Evolutionary conservation across 2,329 filamentous ascomycete species (phyloP).

Genomic region (Intubia oerlemansii): DNA sequence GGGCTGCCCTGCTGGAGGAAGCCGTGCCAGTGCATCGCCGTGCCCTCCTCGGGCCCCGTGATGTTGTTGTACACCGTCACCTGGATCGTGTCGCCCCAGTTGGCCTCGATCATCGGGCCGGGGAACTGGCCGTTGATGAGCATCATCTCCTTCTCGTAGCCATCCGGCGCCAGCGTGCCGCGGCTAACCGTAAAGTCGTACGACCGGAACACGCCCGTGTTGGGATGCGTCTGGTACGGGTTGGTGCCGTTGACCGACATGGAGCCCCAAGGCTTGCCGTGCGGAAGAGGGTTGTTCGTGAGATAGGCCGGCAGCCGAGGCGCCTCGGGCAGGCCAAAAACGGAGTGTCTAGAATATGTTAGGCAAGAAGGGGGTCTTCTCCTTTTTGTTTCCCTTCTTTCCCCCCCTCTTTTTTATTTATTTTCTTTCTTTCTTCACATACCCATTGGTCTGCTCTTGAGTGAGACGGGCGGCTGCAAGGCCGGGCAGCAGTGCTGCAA

Average conservation of each 20-base stretch:
- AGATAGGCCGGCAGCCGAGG: constrained; percentile 21
- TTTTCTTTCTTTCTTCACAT: not conserved
- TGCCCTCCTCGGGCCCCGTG: constrained; percentile 19
- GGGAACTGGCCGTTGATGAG: constrained; percentile 15
- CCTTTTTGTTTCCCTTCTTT: too few species aligned
- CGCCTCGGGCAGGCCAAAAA: constrained; percentile 18
- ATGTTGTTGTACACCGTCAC: constrained; percentile 48
- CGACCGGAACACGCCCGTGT: constrained; percentile 30
- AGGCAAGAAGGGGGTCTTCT: too few species aligned
- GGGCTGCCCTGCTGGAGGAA: constrained; percentile 21
- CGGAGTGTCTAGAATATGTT: constrained; percentile 14
- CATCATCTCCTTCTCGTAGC: constrained; percentile 29
- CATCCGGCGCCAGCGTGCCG: constrained; percentile 30
- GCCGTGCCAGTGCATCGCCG: constrained; percentile 28
- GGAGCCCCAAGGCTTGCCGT: constrained; percentile 30
- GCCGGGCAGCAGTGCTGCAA: constrained; percentile 8
- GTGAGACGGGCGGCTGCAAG: constrained; percentile 9
- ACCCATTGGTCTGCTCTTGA: constrained; percentile 20
- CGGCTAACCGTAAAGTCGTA: constrained; percentile 33
- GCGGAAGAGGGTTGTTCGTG: constrained; percentile 23
- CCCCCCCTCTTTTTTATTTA: not conserved
- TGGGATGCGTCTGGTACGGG: constrained; percentile 24
- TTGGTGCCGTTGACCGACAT: constrained; percentile 21
- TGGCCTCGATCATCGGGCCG: constrained; percentile 13
- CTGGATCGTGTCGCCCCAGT: constrained; percentile 20